These are phyloP conservation scores for Citrullus mucosospermus DNA, from an alignment of 306 rosid genomes.

Conservation along the genomic window DNA sequence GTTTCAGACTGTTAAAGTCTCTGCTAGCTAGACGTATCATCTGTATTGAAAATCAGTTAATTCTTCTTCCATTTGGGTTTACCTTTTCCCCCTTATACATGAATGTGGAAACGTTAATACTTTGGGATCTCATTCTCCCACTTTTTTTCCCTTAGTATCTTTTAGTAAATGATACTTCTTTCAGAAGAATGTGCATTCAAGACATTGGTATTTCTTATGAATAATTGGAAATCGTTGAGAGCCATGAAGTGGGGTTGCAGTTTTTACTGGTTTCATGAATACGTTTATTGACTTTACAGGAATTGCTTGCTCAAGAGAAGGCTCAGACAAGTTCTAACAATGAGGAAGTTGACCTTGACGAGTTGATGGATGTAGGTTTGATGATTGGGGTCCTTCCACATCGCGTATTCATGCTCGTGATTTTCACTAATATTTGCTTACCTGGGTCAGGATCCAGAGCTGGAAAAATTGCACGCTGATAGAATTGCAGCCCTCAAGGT, in stretches of 20 bases:
- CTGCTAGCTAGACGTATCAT: neutral
- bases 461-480: constrained; percentile 90
- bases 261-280: neutral
- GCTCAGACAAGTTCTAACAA: constrained; percentile 44
- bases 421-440: constrained; percentile 16
- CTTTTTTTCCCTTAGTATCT: neutral
- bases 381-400: constrained; percentile 9
- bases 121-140: neutral
- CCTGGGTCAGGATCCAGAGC: constrained; percentile 75
- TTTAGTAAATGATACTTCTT: neutral
- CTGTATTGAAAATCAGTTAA: neutral
- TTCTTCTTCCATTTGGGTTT: neutral
- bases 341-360: constrained; percentile 88
- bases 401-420: neutral
- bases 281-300: constrained; percentile 33
- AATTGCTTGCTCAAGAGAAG: constrained; percentile 42
- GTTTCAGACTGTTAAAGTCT: neutral
- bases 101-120: neutral
- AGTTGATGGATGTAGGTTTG: constrained; percentile 80
- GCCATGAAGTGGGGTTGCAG: neutral
- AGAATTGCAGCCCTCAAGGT: constrained; percentile 95
- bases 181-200: neutral
- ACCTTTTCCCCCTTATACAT: neutral
- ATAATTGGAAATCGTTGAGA: neutral
- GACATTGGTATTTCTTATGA: neutral